A percentile compares a stretch with the other conserved stretches of the same genome.
Conservation (phyloP, 164 flowering plant genomes). For the Echeveria elegans region DNA sequence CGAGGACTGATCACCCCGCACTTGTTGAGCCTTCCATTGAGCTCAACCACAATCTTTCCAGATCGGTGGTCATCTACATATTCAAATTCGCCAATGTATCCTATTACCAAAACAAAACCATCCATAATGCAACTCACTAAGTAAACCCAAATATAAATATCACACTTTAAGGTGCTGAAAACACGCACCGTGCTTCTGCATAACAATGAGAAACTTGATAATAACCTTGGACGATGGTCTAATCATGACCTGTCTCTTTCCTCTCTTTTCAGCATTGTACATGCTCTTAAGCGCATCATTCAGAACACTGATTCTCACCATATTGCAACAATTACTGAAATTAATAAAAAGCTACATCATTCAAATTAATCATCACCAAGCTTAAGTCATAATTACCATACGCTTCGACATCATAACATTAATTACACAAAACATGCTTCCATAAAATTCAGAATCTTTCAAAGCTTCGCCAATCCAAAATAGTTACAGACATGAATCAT, state of each 20-base stretch:
- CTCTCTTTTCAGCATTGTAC: slow-evolving; percentile 14
- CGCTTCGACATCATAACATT: too few species aligned
- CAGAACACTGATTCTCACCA: slow-evolving; percentile 13
- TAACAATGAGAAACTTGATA: slow-evolving; percentile 12
- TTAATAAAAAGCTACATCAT: too few species aligned
- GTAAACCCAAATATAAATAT: neutral
- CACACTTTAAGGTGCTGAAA: neutral
- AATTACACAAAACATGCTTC: neutral
- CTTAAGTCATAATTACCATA: too few species aligned
- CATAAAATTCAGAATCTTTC: neutral
- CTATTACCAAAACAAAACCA: neutral
- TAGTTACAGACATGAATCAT: neutral
- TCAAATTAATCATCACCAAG: neutral
- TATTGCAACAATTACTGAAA: neutral
- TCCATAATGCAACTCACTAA: neutral
- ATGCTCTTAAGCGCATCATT: slow-evolving; percentile 13
- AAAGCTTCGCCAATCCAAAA: neutral
- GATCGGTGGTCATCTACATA: slow-evolving; percentile 21
- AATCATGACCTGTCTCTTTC: slow-evolving; percentile 13
- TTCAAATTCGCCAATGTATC: slow-evolving; percentile 21
- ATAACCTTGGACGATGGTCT: slow-evolving; percentile 12
- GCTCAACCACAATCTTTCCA: slow-evolving; percentile 19
- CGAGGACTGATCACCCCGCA: slow-evolving; percentile 15
- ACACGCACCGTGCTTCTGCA: slow-evolving; percentile 11
- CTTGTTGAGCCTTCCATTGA: slow-evolving; percentile 15